Evolutionary conservation across 2,329 filamentous ascomycete genomes (phyloP).

Genomic region (Teratosphaeriaceae sp.): DNA sequence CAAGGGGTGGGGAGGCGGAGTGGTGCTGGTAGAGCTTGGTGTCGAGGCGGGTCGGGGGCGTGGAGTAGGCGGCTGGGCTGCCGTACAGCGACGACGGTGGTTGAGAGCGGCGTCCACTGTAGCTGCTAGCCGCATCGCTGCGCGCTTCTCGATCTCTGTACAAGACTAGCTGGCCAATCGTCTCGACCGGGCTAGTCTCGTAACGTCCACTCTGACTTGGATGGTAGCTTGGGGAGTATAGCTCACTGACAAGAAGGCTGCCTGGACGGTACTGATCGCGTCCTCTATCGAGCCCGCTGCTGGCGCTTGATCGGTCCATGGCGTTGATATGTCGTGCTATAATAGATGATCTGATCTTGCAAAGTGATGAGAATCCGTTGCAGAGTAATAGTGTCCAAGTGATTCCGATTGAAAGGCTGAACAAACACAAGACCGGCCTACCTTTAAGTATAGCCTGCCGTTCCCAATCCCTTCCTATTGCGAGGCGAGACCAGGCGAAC

Average conservation of each 20-base stretch:
- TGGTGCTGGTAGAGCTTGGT: background rate
- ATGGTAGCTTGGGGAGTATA: background rate
- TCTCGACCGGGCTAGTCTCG: too few species aligned
- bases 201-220: too few species aligned
- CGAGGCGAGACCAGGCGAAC: too few species aligned
- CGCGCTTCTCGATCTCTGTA: background rate
- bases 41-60: background rate
- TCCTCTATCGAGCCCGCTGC: background rate
- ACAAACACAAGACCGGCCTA: too few species aligned
- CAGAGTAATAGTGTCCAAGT: too few species aligned
- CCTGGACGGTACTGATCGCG: background rate
- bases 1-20: background rate
- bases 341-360: too few species aligned
- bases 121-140: background rate
- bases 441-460: too few species aligned
- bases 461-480: too few species aligned
- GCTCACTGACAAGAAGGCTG: background rate
- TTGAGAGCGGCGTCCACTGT: background rate
- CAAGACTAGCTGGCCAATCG: too few species aligned
- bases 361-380: too few species aligned
- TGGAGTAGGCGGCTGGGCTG: background rate
- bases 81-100: background rate
- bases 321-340: background rate
- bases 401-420: too few species aligned
- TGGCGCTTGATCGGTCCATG: background rate